Evolutionary conservation across 148 eudicot genomes (phyloP).

Genomic region (Spergularia bocconei): DNA sequence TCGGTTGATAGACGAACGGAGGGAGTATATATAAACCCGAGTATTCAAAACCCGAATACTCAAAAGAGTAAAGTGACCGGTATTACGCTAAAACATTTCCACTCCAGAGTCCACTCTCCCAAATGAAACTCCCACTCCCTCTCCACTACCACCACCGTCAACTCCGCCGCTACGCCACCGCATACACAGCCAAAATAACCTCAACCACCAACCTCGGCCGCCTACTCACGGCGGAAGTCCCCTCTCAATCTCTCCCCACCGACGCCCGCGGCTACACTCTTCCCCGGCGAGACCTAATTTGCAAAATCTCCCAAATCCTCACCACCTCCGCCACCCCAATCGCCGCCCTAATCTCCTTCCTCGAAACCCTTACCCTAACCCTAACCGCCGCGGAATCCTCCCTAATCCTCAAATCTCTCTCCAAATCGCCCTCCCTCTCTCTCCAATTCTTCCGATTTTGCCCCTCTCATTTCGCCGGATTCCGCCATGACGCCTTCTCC

Average conservation of each 20-base stretch:
- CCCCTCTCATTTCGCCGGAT: slow-evolving; percentile 51
- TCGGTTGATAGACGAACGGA: too few species aligned
- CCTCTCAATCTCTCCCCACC: slow-evolving; percentile 37
- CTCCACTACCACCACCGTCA: slow-evolving; percentile 29
- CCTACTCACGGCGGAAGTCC: slow-evolving; percentile 50
- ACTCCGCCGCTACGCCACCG: slow-evolving; percentile 66
- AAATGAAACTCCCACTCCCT: slow-evolving; percentile 15
- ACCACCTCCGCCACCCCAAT: slow-evolving; percentile 12
- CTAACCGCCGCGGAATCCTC: slow-evolving; percentile 68
- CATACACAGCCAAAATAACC: slow-evolving; percentile 64
- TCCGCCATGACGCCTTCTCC: slow-evolving; percentile 65
- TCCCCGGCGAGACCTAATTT: slow-evolving; percentile 84
- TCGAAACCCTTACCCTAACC: slow-evolving; percentile 45
- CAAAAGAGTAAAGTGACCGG: too few species aligned
- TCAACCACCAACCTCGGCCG: slow-evolving; percentile 47
- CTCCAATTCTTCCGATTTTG: slow-evolving; percentile 69
- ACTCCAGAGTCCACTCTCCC: not conserved
- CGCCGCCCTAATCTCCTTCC: slow-evolving; percentile 19
- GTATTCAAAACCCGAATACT: too few species aligned
- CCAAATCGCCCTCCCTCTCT: slow-evolving; percentile 44
- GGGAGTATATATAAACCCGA: too few species aligned
- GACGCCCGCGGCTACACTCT: slow-evolving; percentile 68
- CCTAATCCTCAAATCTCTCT: slow-evolving; percentile 67
- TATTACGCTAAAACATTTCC: too few species aligned
- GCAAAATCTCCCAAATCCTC: slow-evolving; percentile 56